Percentiles rank a stretch among this genome's conserved stretches.
phyloP scores from a whole-genome alignment of 2,329 filamentous ascomycete genomes.

The Parasarocladium wereldwijsianum region DNA sequence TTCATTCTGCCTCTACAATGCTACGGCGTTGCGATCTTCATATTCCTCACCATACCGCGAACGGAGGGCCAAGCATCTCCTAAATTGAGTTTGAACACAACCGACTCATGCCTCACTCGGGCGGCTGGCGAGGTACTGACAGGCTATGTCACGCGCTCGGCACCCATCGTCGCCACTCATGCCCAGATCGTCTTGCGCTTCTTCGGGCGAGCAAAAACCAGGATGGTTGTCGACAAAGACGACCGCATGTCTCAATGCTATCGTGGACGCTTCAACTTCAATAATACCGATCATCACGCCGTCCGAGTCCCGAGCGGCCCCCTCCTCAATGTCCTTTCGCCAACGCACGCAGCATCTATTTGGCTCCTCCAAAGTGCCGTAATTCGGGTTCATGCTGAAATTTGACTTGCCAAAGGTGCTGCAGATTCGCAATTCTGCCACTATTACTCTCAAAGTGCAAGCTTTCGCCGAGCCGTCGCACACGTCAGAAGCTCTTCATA shows the following conservation, averaged over 20 bases:
- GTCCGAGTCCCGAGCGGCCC: constrained; percentile 3
- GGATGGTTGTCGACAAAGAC: constrained; percentile 8
- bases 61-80: constrained; percentile 1
- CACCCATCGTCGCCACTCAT: constrained; percentile 9
- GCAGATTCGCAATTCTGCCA: constrained; percentile 13
- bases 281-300: constrained; percentile 11
- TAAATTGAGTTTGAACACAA: constrained; percentile 1
- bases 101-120: background rate
- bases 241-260: constrained; percentile 7
- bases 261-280: constrained; percentile 12
- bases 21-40: too few species aligned
- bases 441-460: constrained; percentile 10
- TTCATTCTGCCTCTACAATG: too few species aligned
- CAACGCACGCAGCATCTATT: constrained; percentile 19
- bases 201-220: constrained; percentile 13
- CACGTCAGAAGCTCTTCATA: constrained; percentile 8
- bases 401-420: constrained; percentile 14
- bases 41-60: background rate
- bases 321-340: constrained; percentile 15
- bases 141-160: constrained; percentile 11
- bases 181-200: constrained; percentile 11
- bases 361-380: constrained; percentile 17
- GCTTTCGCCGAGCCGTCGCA: constrained; percentile 6
- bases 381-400: constrained; percentile 12
- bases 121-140: constrained; percentile 13